phyloP scores from a whole-genome alignment of 192 early-diverging fungal genomes.

The Podila clonocystis region DNA sequence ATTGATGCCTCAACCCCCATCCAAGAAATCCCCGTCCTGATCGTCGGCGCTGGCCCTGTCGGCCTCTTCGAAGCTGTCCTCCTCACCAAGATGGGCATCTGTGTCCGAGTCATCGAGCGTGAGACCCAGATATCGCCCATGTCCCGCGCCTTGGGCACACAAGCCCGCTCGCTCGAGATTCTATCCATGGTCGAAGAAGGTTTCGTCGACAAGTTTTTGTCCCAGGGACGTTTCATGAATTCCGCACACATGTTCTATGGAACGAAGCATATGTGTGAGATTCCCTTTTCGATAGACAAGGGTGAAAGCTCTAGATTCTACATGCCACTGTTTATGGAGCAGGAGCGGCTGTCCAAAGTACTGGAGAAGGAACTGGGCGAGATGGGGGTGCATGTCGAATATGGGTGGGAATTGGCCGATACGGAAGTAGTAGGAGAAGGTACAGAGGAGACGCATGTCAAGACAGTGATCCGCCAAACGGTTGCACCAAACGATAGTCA shows the following conservation, averaged over 20 bases:
- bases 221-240: no score
- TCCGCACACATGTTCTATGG: neutral
- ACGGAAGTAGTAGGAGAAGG: constrained; percentile 21
- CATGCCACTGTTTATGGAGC: constrained; percentile 17
- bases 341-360: constrained; percentile 19
- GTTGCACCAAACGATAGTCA: constrained; percentile 16
- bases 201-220: no score
- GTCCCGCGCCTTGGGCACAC: constrained; percentile 26
- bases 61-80: constrained; percentile 39
- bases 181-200: constrained; percentile 8
- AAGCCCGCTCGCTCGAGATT: constrained; percentile 37
- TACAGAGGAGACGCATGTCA: constrained; percentile 12
- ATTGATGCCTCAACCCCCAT: neutral
- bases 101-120: constrained; percentile 35
- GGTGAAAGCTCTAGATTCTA: constrained; percentile 17
- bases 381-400: constrained; percentile 16
- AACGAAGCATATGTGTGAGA: constrained; percentile 12
- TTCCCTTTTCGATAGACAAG: neutral
- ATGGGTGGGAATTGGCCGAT: constrained; percentile 43
- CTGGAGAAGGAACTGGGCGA: constrained; percentile 17
- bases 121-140: constrained; percentile 8
- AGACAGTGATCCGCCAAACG: constrained; percentile 29
- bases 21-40: constrained; percentile 36
- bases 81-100: constrained; percentile 32
- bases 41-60: constrained; percentile 39